phyloP scores from a whole-genome alignment of 352 stramenopile genomes.

The Globisporangium cystogenes region DNA sequence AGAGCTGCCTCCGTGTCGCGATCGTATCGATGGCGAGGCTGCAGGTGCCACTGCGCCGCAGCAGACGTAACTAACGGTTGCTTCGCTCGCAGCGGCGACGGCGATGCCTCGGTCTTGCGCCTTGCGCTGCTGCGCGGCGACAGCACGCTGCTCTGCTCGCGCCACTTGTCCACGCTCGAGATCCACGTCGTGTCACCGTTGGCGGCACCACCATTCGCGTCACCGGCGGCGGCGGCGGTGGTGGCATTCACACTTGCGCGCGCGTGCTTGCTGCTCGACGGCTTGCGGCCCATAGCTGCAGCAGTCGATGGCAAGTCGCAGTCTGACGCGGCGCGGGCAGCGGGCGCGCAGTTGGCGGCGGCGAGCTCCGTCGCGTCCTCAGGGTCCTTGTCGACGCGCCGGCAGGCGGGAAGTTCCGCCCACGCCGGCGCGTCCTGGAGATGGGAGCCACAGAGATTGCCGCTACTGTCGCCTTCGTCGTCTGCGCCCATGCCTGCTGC shows the following conservation, averaged over 20 bases:
- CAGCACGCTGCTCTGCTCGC: slow-evolving; percentile 18
- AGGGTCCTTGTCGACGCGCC: slow-evolving; percentile 2
- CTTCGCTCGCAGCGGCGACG: neutral
- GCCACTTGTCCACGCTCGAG: slow-evolving; percentile 38
- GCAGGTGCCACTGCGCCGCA: slow-evolving; percentile 5
- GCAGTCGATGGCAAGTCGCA: slow-evolving; percentile 9
- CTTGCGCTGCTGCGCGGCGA: slow-evolving; percentile 26
- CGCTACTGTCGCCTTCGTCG: slow-evolving; percentile 15
- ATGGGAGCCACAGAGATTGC: slow-evolving; percentile 14
- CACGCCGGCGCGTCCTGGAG: slow-evolving; percentile 4
- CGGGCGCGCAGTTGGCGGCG: neutral
- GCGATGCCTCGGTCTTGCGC: slow-evolving; percentile 4
- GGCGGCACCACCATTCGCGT: neutral
- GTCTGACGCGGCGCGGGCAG: slow-evolving; percentile 4
- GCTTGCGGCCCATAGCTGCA: slow-evolving; percentile 13
- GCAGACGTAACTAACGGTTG: neutral
- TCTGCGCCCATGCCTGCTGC: slow-evolving; percentile 10
- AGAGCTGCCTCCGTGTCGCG: slow-evolving; percentile 1
- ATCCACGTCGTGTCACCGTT: slow-evolving; percentile 28
- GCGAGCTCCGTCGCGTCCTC: neutral
- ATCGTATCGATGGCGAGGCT: slow-evolving; percentile 15
- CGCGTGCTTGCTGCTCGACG: slow-evolving; percentile 11
- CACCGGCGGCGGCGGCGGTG: slow-evolving; percentile 1
- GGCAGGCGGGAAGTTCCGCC: neutral
- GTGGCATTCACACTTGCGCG: slow-evolving; percentile 3